Evolutionary conservation across 306 rosid species (phyloP).

Genomic region (Nissolia schottii): DNA sequence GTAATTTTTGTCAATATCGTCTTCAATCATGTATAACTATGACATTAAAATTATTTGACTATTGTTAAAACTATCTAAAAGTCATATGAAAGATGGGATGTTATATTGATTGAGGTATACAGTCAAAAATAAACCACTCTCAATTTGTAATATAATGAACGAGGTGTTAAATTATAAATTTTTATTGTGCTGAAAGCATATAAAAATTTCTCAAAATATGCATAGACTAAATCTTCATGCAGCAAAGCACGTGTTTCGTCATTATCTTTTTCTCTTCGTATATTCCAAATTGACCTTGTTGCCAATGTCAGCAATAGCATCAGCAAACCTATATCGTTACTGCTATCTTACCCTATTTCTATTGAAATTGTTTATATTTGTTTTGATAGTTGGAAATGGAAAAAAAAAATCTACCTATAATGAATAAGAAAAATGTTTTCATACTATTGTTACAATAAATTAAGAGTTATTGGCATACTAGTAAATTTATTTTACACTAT

Average conservation of each 20-base stretch:
- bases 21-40: no score
- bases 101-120: no score
- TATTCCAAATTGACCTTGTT: background rate
- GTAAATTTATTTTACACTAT: no score
- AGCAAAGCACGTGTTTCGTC: conserved; percentile 9
- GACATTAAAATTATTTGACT: no score
- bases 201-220: background rate
- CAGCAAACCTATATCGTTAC: background rate
- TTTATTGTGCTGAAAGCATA: background rate
- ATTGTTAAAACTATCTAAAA: no score
- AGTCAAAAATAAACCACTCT: no score
- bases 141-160: background rate
- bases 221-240: conserved; percentile 7
- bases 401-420: background rate
- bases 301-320: background rate
- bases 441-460: no score
- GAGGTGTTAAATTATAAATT: background rate
- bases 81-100: no score
- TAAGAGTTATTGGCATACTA: no score
- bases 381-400: background rate
- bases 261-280: background rate
- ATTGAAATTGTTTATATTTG: background rate
- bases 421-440: background rate
- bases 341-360: background rate
- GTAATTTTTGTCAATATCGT: no score